Percentiles rank a stretch among this genome's conserved stretches.
phyloP scores from a whole-genome alignment of 495 filamentous ascomycete species.

The Hamigera avellanea region DNA sequence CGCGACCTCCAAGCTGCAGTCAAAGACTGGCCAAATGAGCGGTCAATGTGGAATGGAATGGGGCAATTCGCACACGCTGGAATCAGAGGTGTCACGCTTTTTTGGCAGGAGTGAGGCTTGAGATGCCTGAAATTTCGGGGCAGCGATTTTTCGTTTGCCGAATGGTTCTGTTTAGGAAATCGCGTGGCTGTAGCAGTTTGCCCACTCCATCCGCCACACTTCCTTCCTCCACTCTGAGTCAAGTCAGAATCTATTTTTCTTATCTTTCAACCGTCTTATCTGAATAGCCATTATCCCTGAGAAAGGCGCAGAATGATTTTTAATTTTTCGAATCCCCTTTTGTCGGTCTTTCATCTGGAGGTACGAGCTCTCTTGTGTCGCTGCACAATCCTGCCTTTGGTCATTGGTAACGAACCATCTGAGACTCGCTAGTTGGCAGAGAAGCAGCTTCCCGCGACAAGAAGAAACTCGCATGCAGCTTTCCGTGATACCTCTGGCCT shows the following conservation, averaged over 20 bases:
- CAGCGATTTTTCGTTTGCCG: too few species aligned
- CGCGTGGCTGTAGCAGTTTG: too few species aligned
- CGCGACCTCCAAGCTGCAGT: too few species aligned
- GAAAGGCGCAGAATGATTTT: background rate
- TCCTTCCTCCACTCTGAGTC: too few species aligned
- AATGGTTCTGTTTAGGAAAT: too few species aligned
- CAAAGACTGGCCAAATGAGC: background rate
- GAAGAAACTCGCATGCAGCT: constrained; percentile 22
- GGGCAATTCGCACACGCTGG: background rate
- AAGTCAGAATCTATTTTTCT: too few species aligned
- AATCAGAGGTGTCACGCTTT: background rate
- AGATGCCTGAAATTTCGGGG: background rate
- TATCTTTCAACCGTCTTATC: too few species aligned
- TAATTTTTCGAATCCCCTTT: background rate
- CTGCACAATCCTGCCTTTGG: background rate
- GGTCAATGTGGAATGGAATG: background rate
- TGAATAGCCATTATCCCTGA: background rate
- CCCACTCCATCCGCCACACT: too few species aligned
- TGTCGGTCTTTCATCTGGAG: background rate
- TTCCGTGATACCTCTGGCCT: constrained; percentile 15
- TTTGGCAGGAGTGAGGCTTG: background rate
- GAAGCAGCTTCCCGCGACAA: constrained; percentile 21
- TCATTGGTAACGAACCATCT: background rate
- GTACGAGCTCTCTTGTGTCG: background rate
- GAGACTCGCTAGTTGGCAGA: constrained; percentile 11